phyloP scores from a whole-genome alignment of 2,329 filamentous ascomycete genomes.

The Colletotrichum sp. region DNA sequence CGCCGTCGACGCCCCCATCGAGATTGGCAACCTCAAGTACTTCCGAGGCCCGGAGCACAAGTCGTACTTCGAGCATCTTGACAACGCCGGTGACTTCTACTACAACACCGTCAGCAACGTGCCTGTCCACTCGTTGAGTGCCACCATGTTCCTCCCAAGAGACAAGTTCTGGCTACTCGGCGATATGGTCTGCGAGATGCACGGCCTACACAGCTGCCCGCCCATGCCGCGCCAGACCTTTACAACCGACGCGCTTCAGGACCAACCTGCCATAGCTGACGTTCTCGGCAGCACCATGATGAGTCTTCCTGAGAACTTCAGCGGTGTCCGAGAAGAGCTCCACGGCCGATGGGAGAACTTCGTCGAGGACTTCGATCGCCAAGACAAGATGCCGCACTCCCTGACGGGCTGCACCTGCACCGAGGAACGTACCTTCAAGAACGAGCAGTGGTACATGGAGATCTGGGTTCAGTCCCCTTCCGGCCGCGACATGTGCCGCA shows the following conservation, averaged over 20 bases:
- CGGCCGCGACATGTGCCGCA: neutral
- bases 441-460: neutral
- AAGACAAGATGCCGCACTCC: conserved; percentile 28
- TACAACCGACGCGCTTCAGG: neutral
- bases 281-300: conserved; percentile 22
- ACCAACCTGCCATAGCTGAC: neutral
- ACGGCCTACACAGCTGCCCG: conserved; percentile 17
- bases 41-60: conserved; percentile 53
- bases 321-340: neutral
- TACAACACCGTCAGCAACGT: conserved; percentile 52
- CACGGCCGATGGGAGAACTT: conserved; percentile 1
- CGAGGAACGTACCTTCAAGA: conserved; percentile 40
- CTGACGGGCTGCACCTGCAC: conserved; percentile 43
- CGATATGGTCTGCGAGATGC: conserved; percentile 28
- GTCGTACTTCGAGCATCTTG: conserved; percentile 54
- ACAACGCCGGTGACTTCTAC: conserved; percentile 52
- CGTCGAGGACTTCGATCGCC: conserved; percentile 25
- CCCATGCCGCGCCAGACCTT: neutral
- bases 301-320: conserved; percentile 56
- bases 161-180: conserved; percentile 46
- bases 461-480: neutral
- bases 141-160: conserved; percentile 57
- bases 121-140: conserved; percentile 58
- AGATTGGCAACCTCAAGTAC: conserved; percentile 56
- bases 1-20: conserved; percentile 58